Base-by-base conservation (phyloP, 2,329 filamentous ascomycete species). In the Cordyceps javanica region DNA sequence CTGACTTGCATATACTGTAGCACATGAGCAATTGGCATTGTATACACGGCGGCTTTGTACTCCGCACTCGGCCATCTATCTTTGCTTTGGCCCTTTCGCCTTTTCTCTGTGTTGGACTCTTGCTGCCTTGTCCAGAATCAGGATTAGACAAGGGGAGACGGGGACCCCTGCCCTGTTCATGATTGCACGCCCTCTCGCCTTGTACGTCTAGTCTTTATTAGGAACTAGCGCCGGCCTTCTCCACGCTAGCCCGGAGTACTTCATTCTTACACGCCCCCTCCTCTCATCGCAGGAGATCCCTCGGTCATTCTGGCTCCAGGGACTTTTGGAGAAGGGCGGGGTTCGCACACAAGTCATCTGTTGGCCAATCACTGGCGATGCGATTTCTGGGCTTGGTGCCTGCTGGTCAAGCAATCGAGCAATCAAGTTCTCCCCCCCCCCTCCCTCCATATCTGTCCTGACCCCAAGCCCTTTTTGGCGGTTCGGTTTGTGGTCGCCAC, bases 301-400 rank as follows among this genome's bases (percentile, higher is more conserved):
- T 50, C 32, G 48, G 48, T 38, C 32, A 32, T 13, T 25, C 21
- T 10, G 23, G 51, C 39, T 55, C 42, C 39, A 55, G 52, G 52
- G 42, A 55, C 52, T 55, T 55, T 55, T 55, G 52, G 52, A 55
- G 52, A 46, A 55, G 9, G 30, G 52, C 52, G 52, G 52, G 42
- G 51, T 25, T 52, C 9, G 23, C 32, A 9, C 19, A 13, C n/a
- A 30, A 19, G 6, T 28, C 30, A 39, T 51, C 25, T 28, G 21
- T 6, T 54, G 26, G 28, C 52, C 52, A 55, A 55, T 55, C 41
- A 55, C 16, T n/a, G 28, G 34, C 39, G 41, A 46, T 28, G 41
- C 52, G 52, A 55, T 55, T 38, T 13, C 14, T 34, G 30, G 39
- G n/a, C n/a, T 19, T 26, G 34, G 13, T 16, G n/a, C n/a, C n/a